A percentile compares a stretch with the other conserved stretches of the same genome.
These are phyloP conservation scores for Trichosphaerium sp. DNA, from an alignment of 78 protist genomes.

Conservation along the genomic window DNA sequence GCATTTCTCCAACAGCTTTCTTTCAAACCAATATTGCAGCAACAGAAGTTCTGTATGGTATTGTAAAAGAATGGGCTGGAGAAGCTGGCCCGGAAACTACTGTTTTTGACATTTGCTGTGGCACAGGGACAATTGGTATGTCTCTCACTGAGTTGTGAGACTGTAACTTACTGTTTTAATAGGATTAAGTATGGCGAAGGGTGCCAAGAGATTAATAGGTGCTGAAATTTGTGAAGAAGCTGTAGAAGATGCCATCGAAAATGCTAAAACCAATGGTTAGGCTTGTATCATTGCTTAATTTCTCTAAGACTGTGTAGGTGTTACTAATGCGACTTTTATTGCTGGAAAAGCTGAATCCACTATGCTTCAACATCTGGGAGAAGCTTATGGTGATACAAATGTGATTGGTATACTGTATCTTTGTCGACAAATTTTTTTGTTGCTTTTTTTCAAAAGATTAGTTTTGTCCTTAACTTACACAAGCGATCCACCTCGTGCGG, in stretches of 20 bases:
- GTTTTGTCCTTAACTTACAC: too few species aligned
- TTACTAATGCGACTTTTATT: constrained; percentile 32
- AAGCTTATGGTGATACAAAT: neutral
- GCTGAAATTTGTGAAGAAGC: constrained; percentile 63
- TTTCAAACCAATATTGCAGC: constrained; percentile 71
- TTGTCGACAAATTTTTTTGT: neutral
- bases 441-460: neutral
- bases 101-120: constrained; percentile 85
- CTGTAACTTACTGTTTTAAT: too few species aligned
- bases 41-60: constrained; percentile 16
- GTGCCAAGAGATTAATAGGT: constrained; percentile 60
- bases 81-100: neutral
- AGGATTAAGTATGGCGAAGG: constrained; percentile 24
- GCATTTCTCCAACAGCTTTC: constrained; percentile 44
- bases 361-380: neutral
- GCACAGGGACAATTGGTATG: constrained; percentile 91
- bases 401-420: constrained; percentile 16
- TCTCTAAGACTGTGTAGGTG: neutral
- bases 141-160: too few species aligned
- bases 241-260: constrained; percentile 58
- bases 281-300: neutral
- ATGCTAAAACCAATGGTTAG: constrained; percentile 51
- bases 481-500: constrained; percentile 67
- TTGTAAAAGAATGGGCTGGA: constrained; percentile 31
- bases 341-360: constrained; percentile 58